Evolutionary conservation across 768 basidiomycete species (phyloP).

Genomic region (Mycena indigotica): DNA sequence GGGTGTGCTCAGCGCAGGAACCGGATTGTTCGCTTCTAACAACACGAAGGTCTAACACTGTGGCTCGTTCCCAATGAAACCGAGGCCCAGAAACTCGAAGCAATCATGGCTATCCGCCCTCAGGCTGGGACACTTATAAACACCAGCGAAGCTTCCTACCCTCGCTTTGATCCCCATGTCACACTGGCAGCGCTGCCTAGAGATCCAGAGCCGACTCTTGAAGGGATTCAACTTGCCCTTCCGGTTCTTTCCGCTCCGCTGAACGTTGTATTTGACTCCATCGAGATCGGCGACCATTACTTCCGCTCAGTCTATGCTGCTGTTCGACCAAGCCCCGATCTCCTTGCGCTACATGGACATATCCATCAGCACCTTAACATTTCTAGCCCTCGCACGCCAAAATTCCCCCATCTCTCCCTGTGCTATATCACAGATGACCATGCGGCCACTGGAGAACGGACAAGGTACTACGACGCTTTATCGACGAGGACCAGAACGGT

Average conservation of each 20-base stretch:
- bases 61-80: conserved; percentile 68
- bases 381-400: conserved; percentile 49
- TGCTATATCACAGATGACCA: conserved; percentile 75
- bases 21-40: too few species aligned
- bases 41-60: conserved; percentile 57
- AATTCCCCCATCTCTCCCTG: conserved; percentile 73
- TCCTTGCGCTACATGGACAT: conserved; percentile 50
- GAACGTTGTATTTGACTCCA: conserved; percentile 49
- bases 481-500: conserved; percentile 34
- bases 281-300: conserved; percentile 63
- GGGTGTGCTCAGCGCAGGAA: too few species aligned
- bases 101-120: conserved; percentile 47
- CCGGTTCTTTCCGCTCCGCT: conserved; percentile 38
- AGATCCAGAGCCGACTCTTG: conserved; percentile 28
- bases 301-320: conserved; percentile 71
- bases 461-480: conserved; percentile 47
- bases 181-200: conserved; percentile 57
- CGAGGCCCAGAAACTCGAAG: conserved; percentile 46
- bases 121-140: conserved; percentile 23
- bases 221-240: conserved; percentile 43
- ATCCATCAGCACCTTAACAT: conserved; percentile 43
- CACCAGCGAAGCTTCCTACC: conserved; percentile 49
- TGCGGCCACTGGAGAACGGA: conserved; percentile 50
- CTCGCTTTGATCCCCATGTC: conserved; percentile 67
- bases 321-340: conserved; percentile 45